Conservation (phyloP, 768 basidiomycete species). For the Galerina sulciceps region DNA sequence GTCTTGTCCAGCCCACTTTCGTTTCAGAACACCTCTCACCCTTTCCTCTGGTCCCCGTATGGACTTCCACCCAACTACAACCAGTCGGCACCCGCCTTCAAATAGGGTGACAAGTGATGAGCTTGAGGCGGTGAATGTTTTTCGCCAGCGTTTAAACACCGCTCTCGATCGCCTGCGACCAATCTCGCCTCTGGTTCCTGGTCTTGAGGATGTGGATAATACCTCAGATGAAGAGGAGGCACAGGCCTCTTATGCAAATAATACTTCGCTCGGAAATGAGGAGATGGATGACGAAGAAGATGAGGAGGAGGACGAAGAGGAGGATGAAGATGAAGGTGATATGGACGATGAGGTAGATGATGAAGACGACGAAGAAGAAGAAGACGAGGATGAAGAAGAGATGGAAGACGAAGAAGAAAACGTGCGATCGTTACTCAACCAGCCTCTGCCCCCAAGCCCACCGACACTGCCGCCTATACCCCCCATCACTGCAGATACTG, state of each 20-base stretch:
- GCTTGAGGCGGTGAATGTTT: constrained; percentile 1
- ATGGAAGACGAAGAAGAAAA: constrained; percentile 9
- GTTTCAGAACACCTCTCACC: neutral
- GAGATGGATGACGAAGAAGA: constrained; percentile 5
- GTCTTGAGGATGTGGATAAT: constrained; percentile 17
- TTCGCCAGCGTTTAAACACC: constrained; percentile 37
- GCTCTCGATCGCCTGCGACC: constrained; percentile 37
- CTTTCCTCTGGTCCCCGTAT: neutral
- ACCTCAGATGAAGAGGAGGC: neutral
- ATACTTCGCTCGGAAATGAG: neutral
- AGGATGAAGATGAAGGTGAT: neutral
- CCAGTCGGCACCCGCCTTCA: too few species aligned
- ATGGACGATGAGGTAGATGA: neutral
- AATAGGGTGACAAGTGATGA: neutral
- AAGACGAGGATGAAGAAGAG: constrained; percentile 1
- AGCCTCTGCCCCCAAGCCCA: constrained; percentile 14
- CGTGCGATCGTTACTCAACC: neutral
- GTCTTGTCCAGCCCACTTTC: neutral
- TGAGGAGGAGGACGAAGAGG: constrained; percentile 7
- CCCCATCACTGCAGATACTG: constrained; percentile 11
- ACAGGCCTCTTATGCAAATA: neutral
- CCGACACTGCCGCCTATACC: constrained; percentile 30
- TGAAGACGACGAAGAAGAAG: neutral
- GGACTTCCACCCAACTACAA: neutral
- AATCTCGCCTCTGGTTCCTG: constrained; percentile 32